Conservation (phyloP, 73 alveolate species). For the Halteria grandinella region DNA sequence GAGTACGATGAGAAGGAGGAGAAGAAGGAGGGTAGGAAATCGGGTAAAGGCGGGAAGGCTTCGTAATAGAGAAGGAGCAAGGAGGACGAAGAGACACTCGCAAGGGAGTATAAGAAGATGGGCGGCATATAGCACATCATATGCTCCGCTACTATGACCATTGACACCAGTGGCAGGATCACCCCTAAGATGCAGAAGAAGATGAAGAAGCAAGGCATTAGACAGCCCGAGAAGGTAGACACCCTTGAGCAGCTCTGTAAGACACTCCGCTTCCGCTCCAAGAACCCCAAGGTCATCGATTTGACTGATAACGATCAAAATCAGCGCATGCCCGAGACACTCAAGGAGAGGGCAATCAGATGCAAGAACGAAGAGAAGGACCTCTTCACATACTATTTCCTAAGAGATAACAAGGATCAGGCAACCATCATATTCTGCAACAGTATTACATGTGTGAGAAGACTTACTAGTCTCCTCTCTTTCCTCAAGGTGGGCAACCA, state of each 20-base stretch:
- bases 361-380: conserved; percentile 85
- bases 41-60: conserved; percentile 46
- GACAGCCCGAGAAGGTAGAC: conserved; percentile 3
- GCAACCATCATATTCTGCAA: conserved; percentile 89
- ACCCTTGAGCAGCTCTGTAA: conserved; percentile 36
- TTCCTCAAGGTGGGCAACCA: conserved; percentile 59
- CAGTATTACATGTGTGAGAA: conserved; percentile 91
- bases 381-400: conserved; percentile 79
- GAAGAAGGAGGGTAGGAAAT: conserved; percentile 30
- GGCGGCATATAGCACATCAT: conserved; percentile 73
- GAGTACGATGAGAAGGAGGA: conserved; percentile 52
- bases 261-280: conserved; percentile 50
- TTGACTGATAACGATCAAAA: conserved; percentile 70
- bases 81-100: conserved; percentile 46
- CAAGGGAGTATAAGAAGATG: conserved; percentile 50
- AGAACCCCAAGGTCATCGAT: conserved; percentile 74
- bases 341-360: conserved; percentile 51
- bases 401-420: conserved; percentile 61
- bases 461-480: conserved; percentile 76
- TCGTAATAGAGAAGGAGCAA: conserved; percentile 46
- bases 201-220: not conserved
- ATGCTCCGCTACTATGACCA: conserved; percentile 77
- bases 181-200: conserved; percentile 44
- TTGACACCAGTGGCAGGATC: conserved; percentile 58
- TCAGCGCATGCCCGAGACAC: conserved; percentile 72